Conservation (phyloP, 306 rosid genomes). For the Betula pendula region DNA sequence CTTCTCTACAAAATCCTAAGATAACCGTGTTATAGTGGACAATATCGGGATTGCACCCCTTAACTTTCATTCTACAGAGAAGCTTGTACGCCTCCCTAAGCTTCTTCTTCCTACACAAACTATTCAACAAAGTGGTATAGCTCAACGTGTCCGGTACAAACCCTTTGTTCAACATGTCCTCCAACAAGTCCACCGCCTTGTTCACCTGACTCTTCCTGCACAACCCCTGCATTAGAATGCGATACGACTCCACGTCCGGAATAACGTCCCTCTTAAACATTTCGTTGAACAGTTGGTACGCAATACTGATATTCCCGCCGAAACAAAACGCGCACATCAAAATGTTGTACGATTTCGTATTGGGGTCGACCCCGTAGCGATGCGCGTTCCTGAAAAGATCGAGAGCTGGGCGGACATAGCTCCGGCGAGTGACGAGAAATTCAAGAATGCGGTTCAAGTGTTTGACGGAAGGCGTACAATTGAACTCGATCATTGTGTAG, state of each 20-base stretch:
- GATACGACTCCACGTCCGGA: constrained; percentile 73
- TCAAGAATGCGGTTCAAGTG: constrained; percentile 73
- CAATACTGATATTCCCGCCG: constrained; percentile 70
- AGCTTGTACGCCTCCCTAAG: constrained; percentile 87
- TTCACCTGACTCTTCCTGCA: constrained; percentile 84
- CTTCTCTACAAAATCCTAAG: constrained; percentile 77
- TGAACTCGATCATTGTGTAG: constrained; percentile 60
- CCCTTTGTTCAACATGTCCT: constrained; percentile 93
- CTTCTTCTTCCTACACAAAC: constrained; percentile 88
- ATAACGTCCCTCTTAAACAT: constrained; percentile 68
- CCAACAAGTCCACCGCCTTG: constrained; percentile 67
- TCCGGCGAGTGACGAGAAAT: constrained; percentile 56
- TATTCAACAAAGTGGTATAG: constrained; percentile 82
- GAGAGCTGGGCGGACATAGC: constrained; percentile 52
- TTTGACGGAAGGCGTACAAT: constrained; percentile 57
- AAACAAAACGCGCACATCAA: constrained; percentile 64
- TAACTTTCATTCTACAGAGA: constrained; percentile 93
- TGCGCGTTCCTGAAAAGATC: constrained; percentile 72
- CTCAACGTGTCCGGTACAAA: constrained; percentile 76
- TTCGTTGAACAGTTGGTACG: constrained; percentile 75
- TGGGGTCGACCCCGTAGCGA: constrained; percentile 47
- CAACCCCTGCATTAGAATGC: constrained; percentile 82
- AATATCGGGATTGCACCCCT: constrained; percentile 88
- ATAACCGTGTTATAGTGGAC: constrained; percentile 80
- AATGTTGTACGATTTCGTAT: constrained; percentile 69